Conservation (phyloP, 169 alveolate species). For the Eimeria sp. region DNA sequence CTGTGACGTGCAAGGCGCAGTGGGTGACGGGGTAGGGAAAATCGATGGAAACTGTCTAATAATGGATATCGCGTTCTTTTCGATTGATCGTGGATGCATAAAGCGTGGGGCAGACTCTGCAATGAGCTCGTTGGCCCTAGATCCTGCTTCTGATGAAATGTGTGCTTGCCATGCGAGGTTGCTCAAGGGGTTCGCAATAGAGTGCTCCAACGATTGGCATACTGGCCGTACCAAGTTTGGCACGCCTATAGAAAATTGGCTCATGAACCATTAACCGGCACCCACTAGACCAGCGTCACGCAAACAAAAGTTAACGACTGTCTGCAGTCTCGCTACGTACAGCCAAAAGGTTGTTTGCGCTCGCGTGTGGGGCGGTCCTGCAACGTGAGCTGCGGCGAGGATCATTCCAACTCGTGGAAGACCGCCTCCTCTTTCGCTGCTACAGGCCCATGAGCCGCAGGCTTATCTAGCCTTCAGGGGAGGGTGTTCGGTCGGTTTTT, state of each 20-base stretch:
- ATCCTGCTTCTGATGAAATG: no score
- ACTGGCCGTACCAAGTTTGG: no score
- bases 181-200: no score
- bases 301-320: neutral
- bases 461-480: no score
- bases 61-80: neutral
- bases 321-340: neutral
- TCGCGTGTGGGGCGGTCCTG: no score
- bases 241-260: neutral
- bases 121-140: neutral
- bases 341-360: neutral
- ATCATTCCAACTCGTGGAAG: no score
- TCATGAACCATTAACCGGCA: neutral
- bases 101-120: neutral
- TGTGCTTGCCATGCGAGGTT: no score
- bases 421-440: no score
- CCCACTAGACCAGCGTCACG: neutral
- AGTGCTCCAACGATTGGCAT: no score
- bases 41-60: neutral
- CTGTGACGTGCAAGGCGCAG: neutral
- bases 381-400: no score
- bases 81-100: neutral
- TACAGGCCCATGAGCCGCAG: no score
- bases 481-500: no score
- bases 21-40: neutral